Evolutionary conservation across 225 moss, liverwort and hornwort genomes (phyloP).

Genomic region (Anthoceros angustus): DNA sequence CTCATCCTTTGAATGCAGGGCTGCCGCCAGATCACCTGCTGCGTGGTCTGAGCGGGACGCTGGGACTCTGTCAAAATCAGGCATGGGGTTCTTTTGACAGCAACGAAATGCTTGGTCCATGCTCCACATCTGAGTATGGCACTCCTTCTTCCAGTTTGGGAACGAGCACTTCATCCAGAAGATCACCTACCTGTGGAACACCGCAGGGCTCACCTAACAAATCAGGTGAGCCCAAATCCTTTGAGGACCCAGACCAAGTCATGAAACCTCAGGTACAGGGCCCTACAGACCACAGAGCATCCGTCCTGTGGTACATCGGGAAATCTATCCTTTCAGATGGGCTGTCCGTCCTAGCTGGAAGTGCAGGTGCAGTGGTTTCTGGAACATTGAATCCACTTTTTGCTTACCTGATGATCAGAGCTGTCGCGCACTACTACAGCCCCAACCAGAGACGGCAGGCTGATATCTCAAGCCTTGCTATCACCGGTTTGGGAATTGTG

Average conservation of each 20-base stretch:
- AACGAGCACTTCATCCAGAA: neutral
- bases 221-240: neutral
- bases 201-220: neutral
- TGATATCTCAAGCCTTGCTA: neutral
- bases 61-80: too few species aligned
- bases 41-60: too few species aligned
- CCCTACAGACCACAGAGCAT: neutral
- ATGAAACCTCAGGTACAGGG: neutral
- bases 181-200: neutral
- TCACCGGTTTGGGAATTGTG: neutral
- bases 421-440: constrained; percentile 36
- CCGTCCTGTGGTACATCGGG: neutral
- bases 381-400: constrained; percentile 55
- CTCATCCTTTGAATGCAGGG: too few species aligned
- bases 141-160: neutral
- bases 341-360: constrained; percentile 41
- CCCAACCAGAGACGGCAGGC: constrained; percentile 13
- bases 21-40: too few species aligned
- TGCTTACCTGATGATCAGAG: constrained; percentile 46
- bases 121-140: neutral
- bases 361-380: constrained; percentile 37
- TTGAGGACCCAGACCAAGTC: neutral
- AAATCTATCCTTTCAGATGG: constrained; percentile 21
- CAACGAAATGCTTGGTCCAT: neutral
- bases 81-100: neutral